Percentiles rank a stretch among this genome's conserved stretches.
Evolutionary conservation across 352 stramenopile species (phyloP).

Genomic region (Sclerospora graminicola): DNA sequence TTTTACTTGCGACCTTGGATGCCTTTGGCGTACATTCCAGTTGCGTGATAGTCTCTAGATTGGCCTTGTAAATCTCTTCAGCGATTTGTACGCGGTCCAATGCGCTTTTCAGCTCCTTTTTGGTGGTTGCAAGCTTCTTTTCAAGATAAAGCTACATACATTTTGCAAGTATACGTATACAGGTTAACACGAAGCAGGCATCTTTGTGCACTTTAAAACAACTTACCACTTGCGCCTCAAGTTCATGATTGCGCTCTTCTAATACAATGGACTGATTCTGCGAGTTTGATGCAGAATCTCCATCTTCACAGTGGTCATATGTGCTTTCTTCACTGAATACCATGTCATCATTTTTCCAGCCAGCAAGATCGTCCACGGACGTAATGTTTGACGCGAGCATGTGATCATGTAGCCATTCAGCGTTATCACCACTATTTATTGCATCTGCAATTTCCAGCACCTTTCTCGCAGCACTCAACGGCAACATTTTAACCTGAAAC

Average conservation of each 20-base stretch:
- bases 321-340: constrained; percentile 1
- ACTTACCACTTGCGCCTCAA: constrained; percentile 37
- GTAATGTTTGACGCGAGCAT: constrained; percentile 13
- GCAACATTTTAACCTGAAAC: constrained; percentile 21
- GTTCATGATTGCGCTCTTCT: constrained; percentile 15
- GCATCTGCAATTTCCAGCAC: constrained; percentile 7
- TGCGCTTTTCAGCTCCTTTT: constrained; percentile 30
- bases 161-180: neutral
- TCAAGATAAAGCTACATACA: constrained; percentile 20
- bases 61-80: constrained; percentile 57
- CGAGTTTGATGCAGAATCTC: constrained; percentile 3
- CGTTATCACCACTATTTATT: constrained; percentile 5
- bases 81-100: constrained; percentile 32
- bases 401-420: constrained; percentile 12
- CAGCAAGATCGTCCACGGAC: constrained; percentile 8
- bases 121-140: constrained; percentile 16
- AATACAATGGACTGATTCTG: constrained; percentile 9
- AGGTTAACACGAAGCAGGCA: neutral
- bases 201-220: neutral
- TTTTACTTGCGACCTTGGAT: constrained; percentile 1
- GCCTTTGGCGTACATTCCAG: constrained; percentile 20
- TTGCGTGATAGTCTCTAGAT: constrained; percentile 44
- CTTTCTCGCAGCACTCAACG: constrained; percentile 2
- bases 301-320: constrained; percentile 1
- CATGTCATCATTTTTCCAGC: constrained; percentile 11